A percentile compares a stretch with the other conserved stretches of the same genome.
Evolutionary conservation across 768 basidiomycete species (phyloP).

Genomic region (Rhodosporidiobolus sp.): DNA sequence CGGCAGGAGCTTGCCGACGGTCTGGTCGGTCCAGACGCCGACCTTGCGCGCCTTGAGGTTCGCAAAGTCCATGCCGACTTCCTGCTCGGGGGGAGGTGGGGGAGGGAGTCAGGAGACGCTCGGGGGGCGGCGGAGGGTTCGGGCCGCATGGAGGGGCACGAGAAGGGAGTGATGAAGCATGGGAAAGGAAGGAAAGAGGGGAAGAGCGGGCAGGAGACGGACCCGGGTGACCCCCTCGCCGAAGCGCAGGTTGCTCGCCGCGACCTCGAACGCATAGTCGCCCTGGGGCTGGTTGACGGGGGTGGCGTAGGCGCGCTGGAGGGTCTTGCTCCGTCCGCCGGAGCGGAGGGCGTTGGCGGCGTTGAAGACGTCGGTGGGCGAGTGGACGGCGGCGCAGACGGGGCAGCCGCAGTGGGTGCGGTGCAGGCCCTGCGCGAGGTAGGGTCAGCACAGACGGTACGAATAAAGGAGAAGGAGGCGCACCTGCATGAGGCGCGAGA

Average conservation of each 20-base stretch:
- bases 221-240: slow-evolving; percentile 81
- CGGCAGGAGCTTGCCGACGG: slow-evolving; percentile 72
- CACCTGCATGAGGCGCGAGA: not conserved
- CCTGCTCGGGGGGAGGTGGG: not conserved
- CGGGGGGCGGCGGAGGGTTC: no score
- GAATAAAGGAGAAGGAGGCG: no score
- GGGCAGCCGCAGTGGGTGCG: slow-evolving; percentile 39
- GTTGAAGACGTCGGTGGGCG: slow-evolving; percentile 13
- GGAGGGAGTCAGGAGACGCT: not conserved
- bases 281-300: slow-evolving; percentile 70
- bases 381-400: slow-evolving; percentile 19
- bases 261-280: slow-evolving; percentile 86
- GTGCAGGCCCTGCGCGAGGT: slow-evolving; percentile 22
- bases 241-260: slow-evolving; percentile 82
- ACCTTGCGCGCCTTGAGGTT: slow-evolving; percentile 90
- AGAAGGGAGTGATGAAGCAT: no score
- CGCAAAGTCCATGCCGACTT: slow-evolving; percentile 90
- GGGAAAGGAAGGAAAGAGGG: not conserved
- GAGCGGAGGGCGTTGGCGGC: slow-evolving; percentile 23
- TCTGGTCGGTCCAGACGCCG: slow-evolving; percentile 88
- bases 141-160: no score
- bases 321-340: slow-evolving; percentile 15
- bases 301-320: slow-evolving; percentile 55
- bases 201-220: not conserved
- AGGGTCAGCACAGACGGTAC: not conserved